These are phyloP conservation scores for Bruguiera hainesii DNA, from an alignment of 441 rosid species.

Conservation along the genomic window DNA sequence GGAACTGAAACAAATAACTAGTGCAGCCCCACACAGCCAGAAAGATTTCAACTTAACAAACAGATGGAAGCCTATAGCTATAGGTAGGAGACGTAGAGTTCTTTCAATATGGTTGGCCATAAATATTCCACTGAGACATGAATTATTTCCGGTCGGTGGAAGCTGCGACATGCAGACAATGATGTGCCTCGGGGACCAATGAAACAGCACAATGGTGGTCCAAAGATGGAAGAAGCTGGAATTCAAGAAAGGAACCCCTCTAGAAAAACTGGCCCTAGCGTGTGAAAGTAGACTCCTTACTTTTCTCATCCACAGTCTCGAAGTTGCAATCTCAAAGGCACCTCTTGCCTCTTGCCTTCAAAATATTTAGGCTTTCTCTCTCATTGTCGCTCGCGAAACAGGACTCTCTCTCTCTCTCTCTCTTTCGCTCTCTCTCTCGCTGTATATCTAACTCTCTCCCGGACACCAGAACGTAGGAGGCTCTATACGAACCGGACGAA, in stretches of 20 bases:
- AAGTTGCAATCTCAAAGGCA: no score
- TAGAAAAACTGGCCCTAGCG: constrained; percentile 24
- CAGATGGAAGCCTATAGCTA: constrained; percentile 26
- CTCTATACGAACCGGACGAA: no score
- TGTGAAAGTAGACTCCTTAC: constrained; percentile 17
- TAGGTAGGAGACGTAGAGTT: constrained; percentile 22
- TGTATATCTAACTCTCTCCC: no score
- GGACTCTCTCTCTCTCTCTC: no score
- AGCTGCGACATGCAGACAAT: constrained; percentile 48
- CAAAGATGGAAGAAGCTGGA: constrained; percentile 23
- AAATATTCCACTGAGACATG: constrained; percentile 50
- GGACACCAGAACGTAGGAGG: no score
- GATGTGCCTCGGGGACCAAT: constrained; percentile 52
- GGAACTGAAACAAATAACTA: constrained; percentile 17
- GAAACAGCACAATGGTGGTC: constrained; percentile 34
- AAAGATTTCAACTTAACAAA: constrained; percentile 36
- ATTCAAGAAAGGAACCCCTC: constrained; percentile 26
- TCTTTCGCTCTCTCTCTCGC: no score
- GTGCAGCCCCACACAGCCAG: constrained; percentile 35
- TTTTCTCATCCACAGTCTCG: neutral
- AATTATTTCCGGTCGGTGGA: constrained; percentile 54
- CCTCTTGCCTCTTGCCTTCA: no score
- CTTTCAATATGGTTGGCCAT: constrained; percentile 49
- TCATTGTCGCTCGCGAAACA: no score
- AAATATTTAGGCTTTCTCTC: no score